Base-by-base conservation (phyloP, 192 early-diverging fungal genomes). In the Helicostylum pulchrum region DNA sequence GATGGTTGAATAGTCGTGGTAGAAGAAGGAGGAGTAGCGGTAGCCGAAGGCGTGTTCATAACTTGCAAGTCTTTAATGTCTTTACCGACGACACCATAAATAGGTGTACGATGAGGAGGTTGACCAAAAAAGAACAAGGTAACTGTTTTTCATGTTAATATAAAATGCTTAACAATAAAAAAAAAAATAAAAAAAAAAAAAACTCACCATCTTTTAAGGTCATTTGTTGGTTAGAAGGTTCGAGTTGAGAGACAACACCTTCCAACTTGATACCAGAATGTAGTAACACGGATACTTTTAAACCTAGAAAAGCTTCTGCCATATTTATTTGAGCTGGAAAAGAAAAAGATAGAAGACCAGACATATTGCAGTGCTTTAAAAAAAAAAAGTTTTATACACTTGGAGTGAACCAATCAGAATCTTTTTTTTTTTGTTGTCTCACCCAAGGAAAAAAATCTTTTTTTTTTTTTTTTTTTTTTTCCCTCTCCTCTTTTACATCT, bases 1-100 rank as follows among this genome's bases (percentile, higher is more conserved):
- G 12, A 26, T 11, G 19, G 30, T 21, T 31, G 23, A 21, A 19
- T 48, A 15, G 46, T 5, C 6, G 46, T 15, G 5, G 63, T 70
- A 7, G 62, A 32, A 6, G 70, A 21, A 26, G 46, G 4, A 45
- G 42, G 30, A 55, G 47, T 0, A 39, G 36, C 2, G 7, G 34
- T 7, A 39, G 36, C 4, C 31, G 56, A 19, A 42, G 61, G 12
- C 10, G 67, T 53, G 2, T 61, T 62, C 3, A 87, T 48, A 20
- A 90, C 82, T 61, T 83, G 71, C 9, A 90, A 71, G 66, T 90
- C 88, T 50, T 77, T 78, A 57, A 90, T 87, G 51, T 90, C 85
- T 15, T 74, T 68, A 15, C 88, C 88, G 12, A 76, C 70, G 7
- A 87, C 81, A n/a, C 75, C 76, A 62, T 81, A 84, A 30, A 76